Conservation (phyloP, 176 grass and related monocot genomes). For the Thalia dealbata region DNA sequence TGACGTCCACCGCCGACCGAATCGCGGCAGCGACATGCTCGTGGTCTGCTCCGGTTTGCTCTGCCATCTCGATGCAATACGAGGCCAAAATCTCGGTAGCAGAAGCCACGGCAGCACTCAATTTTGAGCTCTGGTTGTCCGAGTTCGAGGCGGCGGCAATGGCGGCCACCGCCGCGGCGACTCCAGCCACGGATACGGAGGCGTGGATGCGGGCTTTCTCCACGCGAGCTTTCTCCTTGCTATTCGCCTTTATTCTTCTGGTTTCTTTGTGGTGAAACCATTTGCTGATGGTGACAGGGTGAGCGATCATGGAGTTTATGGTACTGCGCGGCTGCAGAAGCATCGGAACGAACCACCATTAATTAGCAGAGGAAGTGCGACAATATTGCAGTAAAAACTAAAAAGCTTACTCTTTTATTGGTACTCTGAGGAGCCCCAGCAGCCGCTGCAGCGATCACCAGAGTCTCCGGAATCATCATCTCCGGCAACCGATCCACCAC, state of each 20-base stretch:
- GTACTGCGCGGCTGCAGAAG: conserved; percentile 32
- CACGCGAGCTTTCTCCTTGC: conserved; percentile 66
- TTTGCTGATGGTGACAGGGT: conserved; percentile 42
- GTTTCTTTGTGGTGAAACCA: conserved; percentile 81
- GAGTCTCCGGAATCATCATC: conserved; percentile 39
- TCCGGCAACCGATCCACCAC: conserved; percentile 30
- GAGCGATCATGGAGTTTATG: conserved; percentile 37
- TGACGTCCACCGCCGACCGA: conserved; percentile 53
- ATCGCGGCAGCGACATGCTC: conserved; percentile 60
- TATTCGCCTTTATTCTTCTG: conserved; percentile 29
- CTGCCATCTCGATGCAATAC: conserved; percentile 75
- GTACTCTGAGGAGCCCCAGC: conserved; percentile 25
- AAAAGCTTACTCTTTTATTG: conserved; percentile 40
- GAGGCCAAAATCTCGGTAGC: conserved; percentile 79
- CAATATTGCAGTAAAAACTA: no score
- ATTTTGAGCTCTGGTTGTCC: conserved; percentile 29
- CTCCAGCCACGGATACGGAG: conserved; percentile 66
- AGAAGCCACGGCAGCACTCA: conserved; percentile 63
- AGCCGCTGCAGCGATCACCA: not conserved
- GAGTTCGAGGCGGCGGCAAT: conserved; percentile 30
- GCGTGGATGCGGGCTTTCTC: conserved; percentile 78
- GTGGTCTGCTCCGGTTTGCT: conserved; percentile 55
- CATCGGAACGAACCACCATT: not conserved
- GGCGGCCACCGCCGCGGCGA: conserved; percentile 70
- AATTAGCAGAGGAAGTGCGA: not conserved